Conservation (phyloP, 2,329 filamentous ascomycete genomes). For the Pseudopithomyces maydicus region DNA sequence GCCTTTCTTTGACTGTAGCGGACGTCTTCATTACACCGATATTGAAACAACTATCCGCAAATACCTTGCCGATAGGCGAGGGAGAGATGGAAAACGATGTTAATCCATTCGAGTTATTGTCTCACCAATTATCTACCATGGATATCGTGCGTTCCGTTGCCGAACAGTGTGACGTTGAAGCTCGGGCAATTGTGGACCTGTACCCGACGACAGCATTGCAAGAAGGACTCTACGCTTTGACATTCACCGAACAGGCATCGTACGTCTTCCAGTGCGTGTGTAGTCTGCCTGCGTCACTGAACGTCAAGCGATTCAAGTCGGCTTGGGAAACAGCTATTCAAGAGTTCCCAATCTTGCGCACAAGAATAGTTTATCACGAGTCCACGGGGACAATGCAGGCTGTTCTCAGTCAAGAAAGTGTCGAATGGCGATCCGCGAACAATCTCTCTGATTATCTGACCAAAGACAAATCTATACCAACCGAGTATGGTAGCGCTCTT, state of each 20-base stretch:
- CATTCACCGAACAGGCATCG: constrained; percentile 56
- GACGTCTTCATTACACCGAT: constrained; percentile 4
- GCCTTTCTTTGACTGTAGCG: background rate
- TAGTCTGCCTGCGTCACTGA: constrained; percentile 10
- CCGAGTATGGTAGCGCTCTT: constrained; percentile 2
- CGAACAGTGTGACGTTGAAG: background rate
- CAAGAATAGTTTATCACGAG: constrained; percentile 27
- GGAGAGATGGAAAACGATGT: background rate
- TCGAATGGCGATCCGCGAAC: constrained; percentile 1
- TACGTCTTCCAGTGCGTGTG: constrained; percentile 57
- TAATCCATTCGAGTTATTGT: background rate
- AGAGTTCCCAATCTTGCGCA: constrained; percentile 51
- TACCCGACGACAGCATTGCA: constrained; percentile 62
- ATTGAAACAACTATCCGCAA: background rate
- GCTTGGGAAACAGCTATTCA: constrained; percentile 49
- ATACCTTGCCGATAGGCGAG: background rate
- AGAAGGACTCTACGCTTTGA: constrained; percentile 60
- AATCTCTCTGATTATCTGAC: background rate
- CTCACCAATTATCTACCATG: background rate
- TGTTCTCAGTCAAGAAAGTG: constrained; percentile 2
- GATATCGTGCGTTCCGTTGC: background rate
- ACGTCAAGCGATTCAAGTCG: constrained; percentile 38
- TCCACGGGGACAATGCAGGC: background rate
- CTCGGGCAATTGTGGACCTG: constrained; percentile 44
- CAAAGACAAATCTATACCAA: background rate